Conservation (phyloP, 495 filamentous ascomycete genomes). For the Letharia lupina region DNA sequence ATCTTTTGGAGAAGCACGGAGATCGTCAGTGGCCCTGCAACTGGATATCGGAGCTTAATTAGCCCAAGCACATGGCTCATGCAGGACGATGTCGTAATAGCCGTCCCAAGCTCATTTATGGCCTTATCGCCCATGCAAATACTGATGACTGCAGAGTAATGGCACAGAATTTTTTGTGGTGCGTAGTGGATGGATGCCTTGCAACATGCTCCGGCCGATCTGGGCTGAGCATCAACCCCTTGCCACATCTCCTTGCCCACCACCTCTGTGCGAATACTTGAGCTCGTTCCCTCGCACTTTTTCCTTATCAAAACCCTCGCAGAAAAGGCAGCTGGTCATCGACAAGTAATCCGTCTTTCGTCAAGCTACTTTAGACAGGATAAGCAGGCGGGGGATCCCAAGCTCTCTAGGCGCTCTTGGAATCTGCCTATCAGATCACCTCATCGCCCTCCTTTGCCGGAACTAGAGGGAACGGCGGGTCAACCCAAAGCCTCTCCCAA, state of each 20-base stretch:
- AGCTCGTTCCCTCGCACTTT: slow-evolving; percentile 6
- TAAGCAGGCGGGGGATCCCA: slow-evolving; percentile 2
- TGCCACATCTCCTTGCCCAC: slow-evolving; percentile 15
- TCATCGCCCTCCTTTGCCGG: slow-evolving; percentile 2
- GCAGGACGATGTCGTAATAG: slow-evolving; percentile 10
- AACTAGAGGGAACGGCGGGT: slow-evolving; percentile 14
- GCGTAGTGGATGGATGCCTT: neutral
- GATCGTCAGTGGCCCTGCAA: slow-evolving; percentile 8
- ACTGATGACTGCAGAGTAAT: neutral
- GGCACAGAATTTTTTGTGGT: neutral
- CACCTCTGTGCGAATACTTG: neutral
- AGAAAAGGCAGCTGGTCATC: neutral
- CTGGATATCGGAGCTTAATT: slow-evolving; percentile 14
- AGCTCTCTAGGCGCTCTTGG: neutral
- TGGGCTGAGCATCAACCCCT: slow-evolving; percentile 12
- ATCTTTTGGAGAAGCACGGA: neutral
- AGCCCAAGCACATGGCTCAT: slow-evolving; percentile 13
- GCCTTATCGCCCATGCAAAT: neutral
- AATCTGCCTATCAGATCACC: slow-evolving; percentile 19
- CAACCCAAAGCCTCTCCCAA: slow-evolving; percentile 4
- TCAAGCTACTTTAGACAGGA: slow-evolving; percentile 3
- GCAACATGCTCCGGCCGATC: neutral
- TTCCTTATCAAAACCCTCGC: neutral
- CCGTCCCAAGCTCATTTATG: neutral
- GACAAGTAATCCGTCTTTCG: neutral